Conservation (phyloP, 345 rosid genomes). For the Nasturtium officinale region DNA sequence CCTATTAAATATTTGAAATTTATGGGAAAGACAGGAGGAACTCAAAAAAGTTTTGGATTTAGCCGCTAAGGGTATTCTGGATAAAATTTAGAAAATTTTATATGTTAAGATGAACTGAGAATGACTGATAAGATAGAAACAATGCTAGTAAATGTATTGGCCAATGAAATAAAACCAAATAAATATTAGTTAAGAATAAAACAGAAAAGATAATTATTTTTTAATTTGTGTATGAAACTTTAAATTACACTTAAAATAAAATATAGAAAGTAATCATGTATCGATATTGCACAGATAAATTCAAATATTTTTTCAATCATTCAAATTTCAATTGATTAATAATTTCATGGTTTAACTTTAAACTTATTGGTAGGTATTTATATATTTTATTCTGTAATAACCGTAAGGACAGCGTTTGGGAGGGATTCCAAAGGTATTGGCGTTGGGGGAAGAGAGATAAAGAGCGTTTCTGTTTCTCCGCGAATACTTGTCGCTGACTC, state of each 20-base stretch:
- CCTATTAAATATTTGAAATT: slow-evolving; percentile 4
- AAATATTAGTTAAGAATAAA: too few species aligned
- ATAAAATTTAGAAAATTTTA: neutral
- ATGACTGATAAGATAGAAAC: slow-evolving; percentile 1
- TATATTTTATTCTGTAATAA: neutral
- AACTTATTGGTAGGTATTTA: neutral
- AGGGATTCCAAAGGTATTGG: slow-evolving; percentile 79
- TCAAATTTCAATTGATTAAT: neutral
- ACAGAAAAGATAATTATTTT: too few species aligned
- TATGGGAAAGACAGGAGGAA: slow-evolving; percentile 10
- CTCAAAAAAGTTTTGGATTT: slow-evolving; percentile 7
- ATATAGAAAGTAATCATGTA: too few species aligned
- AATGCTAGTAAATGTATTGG: neutral
- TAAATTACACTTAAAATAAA: too few species aligned
- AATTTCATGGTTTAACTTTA: neutral
- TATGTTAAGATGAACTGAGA: neutral
- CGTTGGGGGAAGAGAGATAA: slow-evolving; percentile 28
- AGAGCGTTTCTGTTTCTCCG: slow-evolving; percentile 98
- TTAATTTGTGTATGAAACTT: too few species aligned
- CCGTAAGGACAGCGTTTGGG: slow-evolving; percentile 26
- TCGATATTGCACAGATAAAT: too few species aligned
- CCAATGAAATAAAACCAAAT: too few species aligned
- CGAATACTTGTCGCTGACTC: slow-evolving; percentile 62
- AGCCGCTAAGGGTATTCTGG: slow-evolving; percentile 17
- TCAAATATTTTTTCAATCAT: too few species aligned